Base-by-base conservation (phyloP, 2,329 filamentous ascomycete genomes). In the Stachybotrys chartarum region DNA sequence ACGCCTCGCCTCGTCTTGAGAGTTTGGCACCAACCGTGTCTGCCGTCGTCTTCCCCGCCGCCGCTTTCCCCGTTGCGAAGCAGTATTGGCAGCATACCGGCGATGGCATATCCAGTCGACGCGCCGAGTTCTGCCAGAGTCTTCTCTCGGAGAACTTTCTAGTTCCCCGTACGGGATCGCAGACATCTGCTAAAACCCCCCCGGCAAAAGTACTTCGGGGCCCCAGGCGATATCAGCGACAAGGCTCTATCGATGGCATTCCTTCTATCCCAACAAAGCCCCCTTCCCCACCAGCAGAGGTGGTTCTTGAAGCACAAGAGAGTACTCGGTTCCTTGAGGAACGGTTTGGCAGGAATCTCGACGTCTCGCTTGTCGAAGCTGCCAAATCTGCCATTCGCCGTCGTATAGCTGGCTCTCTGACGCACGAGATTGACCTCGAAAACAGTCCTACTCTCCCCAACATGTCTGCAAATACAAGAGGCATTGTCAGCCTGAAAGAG, bases 61-160 rank as follows among this genome's bases (percentile, higher is more conserved):
- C 85, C 12, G 73, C 84, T 17, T 92, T 87, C 63, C 73, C 83
- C 5, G 71, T 88, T 57, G 90, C 91, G n/a, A 97, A 97, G 70
- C 83, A 91, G 64, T 97, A 96, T 66, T 99, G 94, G 94, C 94
- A 97, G 70, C 94, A 99, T 70, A 88, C 90, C 1, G 94, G 94
- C 18, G 92, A 96, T 58, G 94, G 94, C 16, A 80, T 96, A 14
- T 97, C 92, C 1, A 97, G 92, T 68, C 86, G 94, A 52, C 84
- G 91, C 46, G 92, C 91, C 39, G 93, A 97, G 68, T 97, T 96
- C 70, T 96, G 90, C 67, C 84, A 91, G 57, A 78, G 81, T 47
- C 79, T 93, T 1, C 83, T 95, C 59, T 80, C 81, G 44, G 86
- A 93, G 58, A 85, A 85, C 0, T 75, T 88, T 47, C 75, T 84